Percentiles rank a stretch among this genome's conserved stretches.
Evolutionary conservation across 2,329 filamentous ascomycete genomes (phyloP).

Genomic region (Diaporthe capsici): DNA sequence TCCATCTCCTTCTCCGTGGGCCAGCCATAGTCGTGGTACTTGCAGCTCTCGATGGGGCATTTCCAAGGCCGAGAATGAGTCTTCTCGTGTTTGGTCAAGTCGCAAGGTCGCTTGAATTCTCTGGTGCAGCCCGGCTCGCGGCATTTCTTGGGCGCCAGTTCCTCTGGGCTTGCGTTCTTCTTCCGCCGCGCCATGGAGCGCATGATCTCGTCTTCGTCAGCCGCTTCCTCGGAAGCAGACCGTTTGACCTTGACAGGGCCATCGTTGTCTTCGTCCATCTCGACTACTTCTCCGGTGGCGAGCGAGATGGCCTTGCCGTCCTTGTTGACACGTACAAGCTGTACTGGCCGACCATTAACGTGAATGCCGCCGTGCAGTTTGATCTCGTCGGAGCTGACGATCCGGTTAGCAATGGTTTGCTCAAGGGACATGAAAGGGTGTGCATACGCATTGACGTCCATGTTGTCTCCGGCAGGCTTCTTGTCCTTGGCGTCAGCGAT

Average conservation of each 20-base stretch:
- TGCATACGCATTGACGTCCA: slow-evolving; percentile 72
- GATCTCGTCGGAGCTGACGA: slow-evolving; percentile 73
- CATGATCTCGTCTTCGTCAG: slow-evolving; percentile 85
- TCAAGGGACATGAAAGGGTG: slow-evolving; percentile 43
- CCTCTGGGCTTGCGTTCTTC: slow-evolving; percentile 90
- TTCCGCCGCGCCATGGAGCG: slow-evolving; percentile 96
- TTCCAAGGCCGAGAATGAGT: slow-evolving; percentile 98
- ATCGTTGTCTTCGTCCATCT: slow-evolving; percentile 64
- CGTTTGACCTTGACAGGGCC: slow-evolving; percentile 71
- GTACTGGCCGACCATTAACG: slow-evolving; percentile 84
- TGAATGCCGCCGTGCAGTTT: slow-evolving; percentile 85
- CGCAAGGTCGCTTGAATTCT: slow-evolving; percentile 96
- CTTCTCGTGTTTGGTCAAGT: slow-evolving; percentile 98
- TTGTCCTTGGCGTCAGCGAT: slow-evolving; percentile 82
- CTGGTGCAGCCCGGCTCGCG: slow-evolving; percentile 84
- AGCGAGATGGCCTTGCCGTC: slow-evolving; percentile 86
- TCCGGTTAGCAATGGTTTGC: slow-evolving; percentile 46
- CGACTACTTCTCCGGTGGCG: slow-evolving; percentile 76
- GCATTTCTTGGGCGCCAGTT: slow-evolving; percentile 85
- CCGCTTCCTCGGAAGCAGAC: slow-evolving; percentile 76
- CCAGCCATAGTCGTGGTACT: slow-evolving; percentile 91
- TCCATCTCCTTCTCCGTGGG: slow-evolving; percentile 98
- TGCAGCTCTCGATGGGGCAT: slow-evolving; percentile 85
- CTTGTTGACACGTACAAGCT: slow-evolving; percentile 86
- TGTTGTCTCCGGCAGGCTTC: slow-evolving; percentile 69